Percentiles rank a stretch among this genome's conserved stretches.
Conservation (phyloP, 768 basidiomycete species). For the Hemileccinum rubropunctum region DNA sequence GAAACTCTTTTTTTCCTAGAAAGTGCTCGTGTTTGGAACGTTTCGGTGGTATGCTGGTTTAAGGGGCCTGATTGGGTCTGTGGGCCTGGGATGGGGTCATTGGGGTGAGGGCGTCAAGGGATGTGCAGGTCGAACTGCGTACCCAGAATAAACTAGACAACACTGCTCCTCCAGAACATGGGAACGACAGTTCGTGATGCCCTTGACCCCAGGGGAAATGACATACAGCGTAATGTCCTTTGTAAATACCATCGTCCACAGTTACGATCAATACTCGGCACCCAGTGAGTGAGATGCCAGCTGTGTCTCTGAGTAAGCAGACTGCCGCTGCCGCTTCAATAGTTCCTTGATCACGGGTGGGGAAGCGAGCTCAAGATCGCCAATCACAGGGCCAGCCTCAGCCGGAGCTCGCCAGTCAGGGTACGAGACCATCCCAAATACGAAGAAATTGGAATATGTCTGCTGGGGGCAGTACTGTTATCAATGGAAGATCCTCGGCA, state of each 20-base stretch:
- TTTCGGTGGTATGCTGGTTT: no score
- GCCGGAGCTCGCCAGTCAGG: constrained; percentile 11
- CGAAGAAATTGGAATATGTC: constrained; percentile 24
- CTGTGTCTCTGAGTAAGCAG: no score
- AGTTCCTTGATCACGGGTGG: constrained; percentile 22
- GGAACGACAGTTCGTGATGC: background rate
- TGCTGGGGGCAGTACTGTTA: constrained; percentile 7
- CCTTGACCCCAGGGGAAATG: background rate
- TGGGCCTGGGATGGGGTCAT: no score
- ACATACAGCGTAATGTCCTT: no score
- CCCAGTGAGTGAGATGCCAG: no score
- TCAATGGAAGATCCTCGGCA: constrained; percentile 1
- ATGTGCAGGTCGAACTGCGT: background rate
- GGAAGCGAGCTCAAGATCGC: constrained; percentile 17
- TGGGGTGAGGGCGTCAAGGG: no score
- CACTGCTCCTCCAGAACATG: constrained; percentile 17
- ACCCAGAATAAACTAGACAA: background rate
- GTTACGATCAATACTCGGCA: no score
- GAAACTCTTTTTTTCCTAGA: no score
- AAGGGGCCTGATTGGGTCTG: no score
- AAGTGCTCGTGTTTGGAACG: no score
- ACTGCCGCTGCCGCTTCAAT: constrained; percentile 23
- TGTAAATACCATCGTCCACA: no score
- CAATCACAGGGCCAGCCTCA: constrained; percentile 13
- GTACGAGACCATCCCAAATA: background rate